phyloP scores from a whole-genome alignment of 352 stramenopile genomes.

The Phytophthora macrochlamydospora region DNA sequence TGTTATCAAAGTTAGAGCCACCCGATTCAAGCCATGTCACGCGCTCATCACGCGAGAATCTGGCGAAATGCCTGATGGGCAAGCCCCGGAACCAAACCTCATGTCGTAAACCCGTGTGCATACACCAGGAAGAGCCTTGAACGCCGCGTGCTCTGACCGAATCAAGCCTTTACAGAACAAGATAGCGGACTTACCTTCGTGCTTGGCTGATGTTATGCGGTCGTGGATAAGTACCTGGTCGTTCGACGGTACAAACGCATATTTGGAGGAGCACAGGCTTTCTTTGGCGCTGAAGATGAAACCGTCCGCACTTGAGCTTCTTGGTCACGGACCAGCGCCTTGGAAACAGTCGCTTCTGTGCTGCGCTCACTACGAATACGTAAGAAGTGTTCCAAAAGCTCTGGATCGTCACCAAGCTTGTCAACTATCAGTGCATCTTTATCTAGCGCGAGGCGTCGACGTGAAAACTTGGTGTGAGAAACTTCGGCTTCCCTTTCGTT shows the following conservation, averaged over 20 bases:
- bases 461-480: no score
- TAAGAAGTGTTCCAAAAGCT: conserved; percentile 5
- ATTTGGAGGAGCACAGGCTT: conserved; percentile 3
- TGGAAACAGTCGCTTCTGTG: no score
- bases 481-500: no score
- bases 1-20: conserved; percentile 7
- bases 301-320: no score
- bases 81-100: neutral
- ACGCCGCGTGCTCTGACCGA: neutral
- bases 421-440: conserved; percentile 8
- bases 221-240: conserved; percentile 5
- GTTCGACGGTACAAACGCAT: conserved; percentile 3
- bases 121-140: neutral
- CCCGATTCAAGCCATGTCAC: neutral
- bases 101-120: neutral
- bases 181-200: neutral
- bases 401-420: conserved; percentile 5
- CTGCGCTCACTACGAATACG: conserved; percentile 1
- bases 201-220: neutral
- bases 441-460: neutral
- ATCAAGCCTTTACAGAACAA: neutral
- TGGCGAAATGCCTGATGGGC: neutral
- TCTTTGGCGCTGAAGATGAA: neutral
- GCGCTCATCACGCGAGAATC: neutral
- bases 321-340: no score